Evolutionary conservation across 441 rosid species (phyloP).

Genomic region (Bocquillonia castaneifolia): DNA sequence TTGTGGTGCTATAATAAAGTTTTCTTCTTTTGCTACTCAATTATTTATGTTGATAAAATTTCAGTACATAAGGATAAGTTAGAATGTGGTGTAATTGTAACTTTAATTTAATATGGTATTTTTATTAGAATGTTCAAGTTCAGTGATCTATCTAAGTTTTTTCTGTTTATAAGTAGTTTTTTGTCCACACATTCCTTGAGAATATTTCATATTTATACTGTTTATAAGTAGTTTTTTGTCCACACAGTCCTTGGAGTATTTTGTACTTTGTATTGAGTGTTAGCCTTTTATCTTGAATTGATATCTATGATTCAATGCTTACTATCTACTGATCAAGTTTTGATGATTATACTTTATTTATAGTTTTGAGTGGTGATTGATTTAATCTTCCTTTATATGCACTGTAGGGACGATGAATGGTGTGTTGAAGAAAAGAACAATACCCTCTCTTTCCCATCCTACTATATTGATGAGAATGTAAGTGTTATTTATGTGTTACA

Average conservation of each 20-base stretch:
- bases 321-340: neutral
- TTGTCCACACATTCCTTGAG: neutral
- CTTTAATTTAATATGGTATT: neutral
- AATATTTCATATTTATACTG: neutral
- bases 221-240: too few species aligned
- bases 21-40: neutral
- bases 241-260: too few species aligned
- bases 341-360: constrained; percentile 10
- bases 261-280: neutral
- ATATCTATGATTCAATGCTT: neutral
- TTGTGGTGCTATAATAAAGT: constrained; percentile 2
- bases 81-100: neutral
- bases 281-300: neutral
- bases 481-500: constrained; percentile 30
- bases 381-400: constrained; percentile 24
- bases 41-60: neutral
- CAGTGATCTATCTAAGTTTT: too few species aligned
- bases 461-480: constrained; percentile 97
- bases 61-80: neutral
- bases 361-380: constrained; percentile 13
- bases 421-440: constrained; percentile 65
- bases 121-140: neutral
- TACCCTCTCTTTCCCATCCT: constrained; percentile 73
- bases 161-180: neutral
- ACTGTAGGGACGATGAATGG: constrained; percentile 89